Evolutionary conservation across 2,329 filamentous ascomycete genomes (phyloP).

Genomic region (Penicillium capsulatum): DNA sequence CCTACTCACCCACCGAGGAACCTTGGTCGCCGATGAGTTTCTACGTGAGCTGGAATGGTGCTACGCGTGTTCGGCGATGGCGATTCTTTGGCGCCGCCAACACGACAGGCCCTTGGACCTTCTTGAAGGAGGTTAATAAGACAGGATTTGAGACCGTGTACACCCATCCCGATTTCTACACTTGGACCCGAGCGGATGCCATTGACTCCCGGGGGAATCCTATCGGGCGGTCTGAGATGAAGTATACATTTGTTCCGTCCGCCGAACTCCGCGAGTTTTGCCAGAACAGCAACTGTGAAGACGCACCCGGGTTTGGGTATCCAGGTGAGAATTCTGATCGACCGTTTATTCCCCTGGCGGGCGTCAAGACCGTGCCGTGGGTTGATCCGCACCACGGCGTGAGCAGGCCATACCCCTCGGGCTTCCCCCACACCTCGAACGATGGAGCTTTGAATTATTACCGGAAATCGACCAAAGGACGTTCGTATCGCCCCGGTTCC

Average conservation of each 20-base stretch:
- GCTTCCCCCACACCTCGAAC: conserved; percentile 9
- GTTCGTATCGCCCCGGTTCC: conserved; percentile 7
- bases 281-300: conserved; percentile 26
- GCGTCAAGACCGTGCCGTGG: conserved; percentile 34
- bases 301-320: conserved; percentile 28
- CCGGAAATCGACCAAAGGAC: conserved; percentile 3
- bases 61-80: conserved; percentile 37
- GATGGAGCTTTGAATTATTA: conserved; percentile 1
- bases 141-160: conserved; percentile 40
- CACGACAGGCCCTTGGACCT: conserved; percentile 29
- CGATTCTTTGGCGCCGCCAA: conserved; percentile 33
- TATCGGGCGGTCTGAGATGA: conserved; percentile 32
- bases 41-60: conserved; percentile 43
- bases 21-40: conserved; percentile 27
- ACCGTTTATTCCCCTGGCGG: conserved; percentile 29
- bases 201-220: conserved; percentile 31
- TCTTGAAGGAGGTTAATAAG: conserved; percentile 30
- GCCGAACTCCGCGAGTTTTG: conserved; percentile 32
- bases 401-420: conserved; percentile 17
- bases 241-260: conserved; percentile 38
- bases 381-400: conserved; percentile 27
- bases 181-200: conserved; percentile 36
- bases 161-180: conserved; percentile 26
- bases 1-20: conserved; percentile 32
- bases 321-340: conserved; percentile 26